Evolutionary conservation across 75 land plant genomes (phyloP), one percentile per base, ranked within the genome.

Genomic region (Cryptomeria japonica): DNA sequence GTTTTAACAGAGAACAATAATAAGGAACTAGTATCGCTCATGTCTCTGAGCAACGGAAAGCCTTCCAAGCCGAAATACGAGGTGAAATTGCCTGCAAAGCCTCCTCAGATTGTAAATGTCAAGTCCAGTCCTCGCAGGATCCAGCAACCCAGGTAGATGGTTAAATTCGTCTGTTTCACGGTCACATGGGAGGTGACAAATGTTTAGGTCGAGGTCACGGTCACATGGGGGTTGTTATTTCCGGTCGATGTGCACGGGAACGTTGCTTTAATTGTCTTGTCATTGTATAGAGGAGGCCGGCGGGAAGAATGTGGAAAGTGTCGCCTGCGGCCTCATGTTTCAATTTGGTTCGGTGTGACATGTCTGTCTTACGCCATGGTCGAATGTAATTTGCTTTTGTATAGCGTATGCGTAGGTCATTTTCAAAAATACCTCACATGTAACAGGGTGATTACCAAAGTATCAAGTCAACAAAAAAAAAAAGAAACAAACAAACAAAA

Each of bases 101-200:
- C 86, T 51, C 93, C 94, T 15, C 92, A 93, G 92, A 90, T 93
- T 55, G 94, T 93, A 88, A 92, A 87, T 38, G 92, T 92, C 37
- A 92, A 90, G 80, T 75, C 89, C 39, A 90, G 92, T 75, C 94
- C 94, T 37, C 87, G 94, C 44, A 73, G 84, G 88, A 93, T 93
- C 61, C 93, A 93, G 80, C 94, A 93, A 86, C 94, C 94, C 32
- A 84, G 93, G 77, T 93, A 87, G 85, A 87, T 53, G 14, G 86
- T 34, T 14, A 14, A 51, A 51, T 14, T 13, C 25, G 19, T 64
- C 14, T 85, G 61, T 0, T 25, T 75, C 5, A 14, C 16, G 28
- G 77, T 75, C 77, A 75, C 77, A 75, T 0, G 76, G 77, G 38
- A 9, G 38, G 16, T 75, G 10, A 28, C 31, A 64, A 25, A 1